Conservation (phyloP, 352 stramenopile genomes). For the Globisporangium viniferum region DNA sequence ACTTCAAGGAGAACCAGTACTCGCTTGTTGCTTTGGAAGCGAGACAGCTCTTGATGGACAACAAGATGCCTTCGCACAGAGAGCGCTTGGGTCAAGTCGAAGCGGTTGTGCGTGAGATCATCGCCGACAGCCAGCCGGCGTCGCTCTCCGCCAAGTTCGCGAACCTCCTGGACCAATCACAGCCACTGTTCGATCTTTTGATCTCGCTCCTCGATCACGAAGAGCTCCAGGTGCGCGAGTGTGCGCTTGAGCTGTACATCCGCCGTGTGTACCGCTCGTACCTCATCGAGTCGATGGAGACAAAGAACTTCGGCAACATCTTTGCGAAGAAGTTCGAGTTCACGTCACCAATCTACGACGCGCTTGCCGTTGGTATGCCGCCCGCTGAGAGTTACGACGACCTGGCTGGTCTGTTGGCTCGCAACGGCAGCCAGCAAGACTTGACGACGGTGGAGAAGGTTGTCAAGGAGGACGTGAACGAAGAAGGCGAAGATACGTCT, state of each 20-base stretch:
- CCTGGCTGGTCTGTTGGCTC: constrained; percentile 61
- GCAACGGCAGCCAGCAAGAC: constrained; percentile 51
- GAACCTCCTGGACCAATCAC: constrained; percentile 73
- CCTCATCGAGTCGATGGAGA: constrained; percentile 81
- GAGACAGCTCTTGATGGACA: constrained; percentile 94
- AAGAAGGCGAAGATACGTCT: constrained; percentile 18
- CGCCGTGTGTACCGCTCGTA: constrained; percentile 87
- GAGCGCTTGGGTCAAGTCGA: constrained; percentile 86
- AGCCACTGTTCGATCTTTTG: constrained; percentile 83
- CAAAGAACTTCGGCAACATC: constrained; percentile 47
- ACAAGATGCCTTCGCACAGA: constrained; percentile 95
- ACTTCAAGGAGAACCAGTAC: constrained; percentile 91
- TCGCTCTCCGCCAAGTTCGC: constrained; percentile 57
- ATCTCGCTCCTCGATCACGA: constrained; percentile 77
- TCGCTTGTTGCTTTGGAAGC: constrained; percentile 92
- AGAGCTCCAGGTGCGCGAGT: constrained; percentile 63
- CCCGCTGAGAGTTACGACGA: constrained; percentile 85
- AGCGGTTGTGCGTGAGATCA: constrained; percentile 63
- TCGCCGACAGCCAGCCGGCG: constrained; percentile 41
- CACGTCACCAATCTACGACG: constrained; percentile 77
- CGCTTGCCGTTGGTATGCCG: constrained; percentile 65
- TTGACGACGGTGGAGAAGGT: constrained; percentile 25
- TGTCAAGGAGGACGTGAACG: constrained; percentile 17
- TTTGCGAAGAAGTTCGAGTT: constrained; percentile 88
- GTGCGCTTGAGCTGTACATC: constrained; percentile 80